A percentile compares a stretch with the other conserved stretches of the same genome.
phyloP scores from a whole-genome alignment of 2,329 filamentous ascomycete species.

The Coniella vitis region DNA sequence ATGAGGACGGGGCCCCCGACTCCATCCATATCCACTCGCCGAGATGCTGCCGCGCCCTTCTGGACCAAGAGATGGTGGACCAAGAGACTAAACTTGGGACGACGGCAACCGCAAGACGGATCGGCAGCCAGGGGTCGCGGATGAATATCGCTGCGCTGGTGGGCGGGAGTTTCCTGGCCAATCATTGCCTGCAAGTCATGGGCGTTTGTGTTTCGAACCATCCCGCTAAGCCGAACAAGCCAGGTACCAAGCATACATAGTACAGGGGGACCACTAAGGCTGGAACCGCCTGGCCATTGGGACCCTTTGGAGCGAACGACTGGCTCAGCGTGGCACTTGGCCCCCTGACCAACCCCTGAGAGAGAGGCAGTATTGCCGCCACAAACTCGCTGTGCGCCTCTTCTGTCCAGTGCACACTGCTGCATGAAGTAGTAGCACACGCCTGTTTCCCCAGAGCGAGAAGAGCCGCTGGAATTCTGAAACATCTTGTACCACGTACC shows the following conservation, averaged over 20 bases:
- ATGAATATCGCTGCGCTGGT: background rate
- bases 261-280: too few relatives aligned
- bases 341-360: too few relatives aligned
- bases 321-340: too few relatives aligned
- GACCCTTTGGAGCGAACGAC: too few relatives aligned
- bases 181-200: background rate
- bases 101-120: background rate
- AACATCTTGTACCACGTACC: too few relatives aligned
- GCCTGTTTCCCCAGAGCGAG: too few relatives aligned
- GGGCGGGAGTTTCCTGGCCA: background rate
- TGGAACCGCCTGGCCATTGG: too few relatives aligned
- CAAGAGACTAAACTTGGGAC: slow-evolving; percentile 7
- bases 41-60: background rate
- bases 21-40: background rate
- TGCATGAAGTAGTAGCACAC: too few relatives aligned
- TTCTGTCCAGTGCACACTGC: too few relatives aligned
- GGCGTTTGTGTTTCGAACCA: slow-evolving; percentile 1
- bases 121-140: background rate
- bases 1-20: background rate
- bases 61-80: background rate
- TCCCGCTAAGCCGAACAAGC: background rate
- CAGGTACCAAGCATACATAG: background rate
- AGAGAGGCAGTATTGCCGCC: too few relatives aligned
- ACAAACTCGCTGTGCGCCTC: too few relatives aligned
- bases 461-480: too few relatives aligned